Evolutionary conservation across 192 early-diverging fungal species (phyloP).

Genomic region (Radiomyces spectabilis): DNA sequence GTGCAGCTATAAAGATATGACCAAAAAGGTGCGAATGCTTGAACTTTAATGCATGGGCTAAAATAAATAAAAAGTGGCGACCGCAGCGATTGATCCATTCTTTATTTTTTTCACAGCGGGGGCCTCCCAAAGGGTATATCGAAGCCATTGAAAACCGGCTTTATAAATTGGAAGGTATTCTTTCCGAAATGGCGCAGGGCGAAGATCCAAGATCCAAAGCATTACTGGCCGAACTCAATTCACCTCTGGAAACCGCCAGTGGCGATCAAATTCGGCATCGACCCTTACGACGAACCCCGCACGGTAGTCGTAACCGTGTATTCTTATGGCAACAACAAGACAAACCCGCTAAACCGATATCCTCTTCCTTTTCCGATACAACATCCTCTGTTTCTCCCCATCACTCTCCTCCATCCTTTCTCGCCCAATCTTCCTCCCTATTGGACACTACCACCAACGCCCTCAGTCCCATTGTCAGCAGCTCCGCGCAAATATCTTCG

Average conservation of each 20-base stretch:
- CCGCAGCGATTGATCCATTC: no score
- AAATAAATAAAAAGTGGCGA: constrained; percentile 1
- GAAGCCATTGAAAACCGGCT: constrained; percentile 73
- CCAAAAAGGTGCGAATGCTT: constrained; percentile 31
- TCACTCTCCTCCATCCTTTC: neutral
- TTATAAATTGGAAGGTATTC: constrained; percentile 57
- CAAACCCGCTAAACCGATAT: neutral
- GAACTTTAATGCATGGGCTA: no score
- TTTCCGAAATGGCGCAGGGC: constrained; percentile 48
- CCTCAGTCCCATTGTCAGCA: neutral
- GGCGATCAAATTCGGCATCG: constrained; percentile 20
- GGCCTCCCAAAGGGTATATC: constrained; percentile 82
- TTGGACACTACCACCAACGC: neutral
- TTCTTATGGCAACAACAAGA: constrained; percentile 12
- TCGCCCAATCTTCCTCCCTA: neutral
- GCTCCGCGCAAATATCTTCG: neutral
- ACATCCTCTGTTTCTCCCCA: neutral
- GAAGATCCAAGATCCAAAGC: constrained; percentile 30
- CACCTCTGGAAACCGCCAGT: constrained; percentile 25
- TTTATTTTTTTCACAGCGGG: constrained; percentile 40
- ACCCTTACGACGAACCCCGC: constrained; percentile 9
- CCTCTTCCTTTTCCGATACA: no score
- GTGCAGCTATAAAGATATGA: constrained; percentile 56
- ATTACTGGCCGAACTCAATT: constrained; percentile 24
- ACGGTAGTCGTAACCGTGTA: neutral